Base-by-base conservation (phyloP, 352 stramenopile species). In the Phytophthora tubulina region DNA sequence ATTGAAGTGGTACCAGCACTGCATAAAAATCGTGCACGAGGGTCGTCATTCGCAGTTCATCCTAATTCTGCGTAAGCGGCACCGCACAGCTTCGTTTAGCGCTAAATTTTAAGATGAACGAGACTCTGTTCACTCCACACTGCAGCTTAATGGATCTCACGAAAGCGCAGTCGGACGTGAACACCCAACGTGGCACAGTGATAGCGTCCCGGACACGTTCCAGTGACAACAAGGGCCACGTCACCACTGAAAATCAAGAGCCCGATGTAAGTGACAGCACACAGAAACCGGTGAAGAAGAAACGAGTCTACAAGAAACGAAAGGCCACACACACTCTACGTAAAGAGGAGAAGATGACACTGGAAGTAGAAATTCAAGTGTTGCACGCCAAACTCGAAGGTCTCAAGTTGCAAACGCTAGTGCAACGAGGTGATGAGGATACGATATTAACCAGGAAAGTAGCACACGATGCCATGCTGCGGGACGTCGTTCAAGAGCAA, bases 281-380 rank as follows among this genome's bases (percentile, higher is more conserved):
- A 11, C n/a, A 27, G 7, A 51, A 53, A 6, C 46, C 33, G 11
- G 27, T 35, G 0, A 66, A 70, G 52, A 76, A 66, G 56, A 70
- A 74, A 30, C 69, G 56, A 7, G 49, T 64, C 11, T 72, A 69
- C 33, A 73, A 71, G 44, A 73, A 73, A 35, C 41, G 70, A 4
- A 70, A 72, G 48, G 46, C 70, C 4, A 80, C 69, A 27, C 62
- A 70, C 48, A 67, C 60, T 3, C 11, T 75, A 31, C 73, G 73
- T 1, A 77, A 80, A 45, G 65, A 68, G 55, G 64, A 78, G 41
- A 75, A 73, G n/a, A 5, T 54, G 41, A 61, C 65, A 13, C 55
- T 80, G 30, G 41, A 64, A 49, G 38, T 9, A 30, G 59, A 73
- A 56, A 59, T 78, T 21, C 4, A 48, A 10, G 15, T 35, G 13